These are phyloP conservation scores for Thielaviopsis ethacetica DNA, from an alignment of 2,329 filamentous ascomycete species.

Conservation along the genomic window DNA sequence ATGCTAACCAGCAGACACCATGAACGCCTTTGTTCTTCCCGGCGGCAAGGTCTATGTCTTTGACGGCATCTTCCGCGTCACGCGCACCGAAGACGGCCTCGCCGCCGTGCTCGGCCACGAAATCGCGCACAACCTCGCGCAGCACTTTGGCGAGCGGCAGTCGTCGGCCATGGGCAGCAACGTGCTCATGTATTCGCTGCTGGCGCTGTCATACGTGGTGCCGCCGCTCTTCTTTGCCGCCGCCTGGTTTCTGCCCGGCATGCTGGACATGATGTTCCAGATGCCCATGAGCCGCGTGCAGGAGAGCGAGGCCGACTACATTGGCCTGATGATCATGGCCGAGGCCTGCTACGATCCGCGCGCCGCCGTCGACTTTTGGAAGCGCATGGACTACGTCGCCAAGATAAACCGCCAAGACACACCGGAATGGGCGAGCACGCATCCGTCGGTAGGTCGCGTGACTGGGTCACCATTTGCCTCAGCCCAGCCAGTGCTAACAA, in stretches of 20 bases:
- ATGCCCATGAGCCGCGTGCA: constrained; percentile 54
- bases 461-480: too few relatives aligned
- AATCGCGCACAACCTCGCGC: constrained; percentile 59
- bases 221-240: constrained; percentile 25
- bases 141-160: constrained; percentile 49
- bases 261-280: constrained; percentile 47
- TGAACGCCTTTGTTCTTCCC: constrained; percentile 65
- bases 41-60: constrained; percentile 70
- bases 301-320: constrained; percentile 66
- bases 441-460: constrained; percentile 41
- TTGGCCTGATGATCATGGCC: constrained; percentile 70
- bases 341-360: constrained; percentile 60
- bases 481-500: constrained; percentile 16
- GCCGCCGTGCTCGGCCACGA: constrained; percentile 66
- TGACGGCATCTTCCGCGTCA: constrained; percentile 54
- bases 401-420: constrained; percentile 27
- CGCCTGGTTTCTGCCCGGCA: constrained; percentile 28
- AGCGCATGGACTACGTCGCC: constrained; percentile 41
- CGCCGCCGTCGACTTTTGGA: constrained; percentile 50
- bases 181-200: constrained; percentile 31
- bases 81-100: constrained; percentile 48
- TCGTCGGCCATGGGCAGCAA: constrained; percentile 36
- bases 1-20: constrained; percentile 23
- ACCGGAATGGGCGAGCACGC: constrained; percentile 60
- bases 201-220: constrained; percentile 29